Evolutionary conservation across 2,329 filamentous ascomycete genomes (phyloP), one percentile per base, ranked within the genome.

Genomic region (Neofusicoccum cordaticola): DNA sequence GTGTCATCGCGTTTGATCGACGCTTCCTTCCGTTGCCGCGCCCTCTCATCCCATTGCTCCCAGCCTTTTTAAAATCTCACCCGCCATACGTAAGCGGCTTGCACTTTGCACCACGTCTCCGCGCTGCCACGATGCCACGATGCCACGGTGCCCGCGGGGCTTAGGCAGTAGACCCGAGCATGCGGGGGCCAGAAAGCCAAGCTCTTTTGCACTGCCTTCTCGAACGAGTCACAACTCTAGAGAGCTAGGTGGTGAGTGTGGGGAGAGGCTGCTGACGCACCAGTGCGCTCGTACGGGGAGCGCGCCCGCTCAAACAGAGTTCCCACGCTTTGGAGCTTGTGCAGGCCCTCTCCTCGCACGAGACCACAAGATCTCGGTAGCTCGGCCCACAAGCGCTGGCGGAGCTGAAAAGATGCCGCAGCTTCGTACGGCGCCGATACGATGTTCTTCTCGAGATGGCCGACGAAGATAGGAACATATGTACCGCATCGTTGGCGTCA

Each of bases 71-170:
- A 3, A 47, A 47, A 37, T 60, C 56, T 60, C 56, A 60, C 56
- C 31, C n/a, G 17, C 11, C 42, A 35, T 34, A 47, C 56, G 56
- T 60, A 60, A 60, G 56, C 56, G 56, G 56, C 56, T 19, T 17
- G 35, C 39, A 6, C 22, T 13, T 41, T 58, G 56, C 56, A 60
- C 27, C 56, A 45, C 56, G 27, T 47, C n/a, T 22, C 22, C 22
- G 42, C 56, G 42, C 41, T 47, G 27, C 22, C 56, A 45, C 11
- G 15, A 37, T 60, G 56, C 56, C 56, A 60, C 31, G 42, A 47
- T 47, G 41, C 56, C 56, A 60, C 27, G 42, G 37, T 47, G 41
- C 22, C 56, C 56, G 41, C 31, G 15, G 37, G 13, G 56, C 56
- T 60, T 41, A 60, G 27, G 56, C 56, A 13, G 27, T 9, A 22